phyloP scores from a whole-genome alignment of 2,329 filamentous ascomycete genomes.

The Alternaria hordeiaustralica region DNA sequence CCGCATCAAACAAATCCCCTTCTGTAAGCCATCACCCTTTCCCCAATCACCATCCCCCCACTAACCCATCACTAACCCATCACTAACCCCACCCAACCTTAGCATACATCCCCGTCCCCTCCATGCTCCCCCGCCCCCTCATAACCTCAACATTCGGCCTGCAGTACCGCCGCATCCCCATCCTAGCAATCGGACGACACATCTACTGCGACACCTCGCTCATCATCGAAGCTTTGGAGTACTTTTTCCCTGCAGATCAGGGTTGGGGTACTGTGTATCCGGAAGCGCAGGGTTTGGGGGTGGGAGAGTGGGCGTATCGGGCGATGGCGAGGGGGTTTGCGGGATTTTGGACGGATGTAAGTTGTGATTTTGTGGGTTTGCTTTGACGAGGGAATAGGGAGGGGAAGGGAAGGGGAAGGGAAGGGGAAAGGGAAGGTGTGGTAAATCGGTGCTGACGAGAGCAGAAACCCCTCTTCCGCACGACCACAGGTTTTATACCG shows the following conservation, averaged over 20 bases:
- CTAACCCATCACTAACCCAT: neutral
- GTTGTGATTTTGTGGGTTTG: neutral
- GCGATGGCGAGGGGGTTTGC: constrained; percentile 49
- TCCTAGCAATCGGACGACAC: constrained; percentile 41
- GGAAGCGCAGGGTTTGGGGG: constrained; percentile 22
- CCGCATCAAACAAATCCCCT: constrained; percentile 47
- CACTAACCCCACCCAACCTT: too few relatives aligned
- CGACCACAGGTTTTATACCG: constrained; percentile 51
- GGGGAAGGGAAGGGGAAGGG: too few relatives aligned
- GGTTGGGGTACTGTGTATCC: constrained; percentile 49
- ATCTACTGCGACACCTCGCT: constrained; percentile 45
- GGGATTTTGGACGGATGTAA: constrained; percentile 50
- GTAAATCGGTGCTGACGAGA: neutral
- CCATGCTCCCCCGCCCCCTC: constrained; percentile 50
- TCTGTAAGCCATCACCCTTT: too few relatives aligned
- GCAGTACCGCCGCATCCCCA: constrained; percentile 49
- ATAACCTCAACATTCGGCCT: constrained; percentile 46
- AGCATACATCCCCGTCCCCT: constrained; percentile 49
- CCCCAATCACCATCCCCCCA: too few relatives aligned
- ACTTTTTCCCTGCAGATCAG: constrained; percentile 31
- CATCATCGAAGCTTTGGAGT: constrained; percentile 45
- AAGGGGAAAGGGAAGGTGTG: neutral
- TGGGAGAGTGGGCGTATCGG: constrained; percentile 44
- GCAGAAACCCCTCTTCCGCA: constrained; percentile 47
- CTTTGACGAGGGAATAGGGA: too few relatives aligned